These are phyloP conservation scores for Agrostemma githago DNA, from an alignment of 148 eudicot genomes.

Conservation along the genomic window DNA sequence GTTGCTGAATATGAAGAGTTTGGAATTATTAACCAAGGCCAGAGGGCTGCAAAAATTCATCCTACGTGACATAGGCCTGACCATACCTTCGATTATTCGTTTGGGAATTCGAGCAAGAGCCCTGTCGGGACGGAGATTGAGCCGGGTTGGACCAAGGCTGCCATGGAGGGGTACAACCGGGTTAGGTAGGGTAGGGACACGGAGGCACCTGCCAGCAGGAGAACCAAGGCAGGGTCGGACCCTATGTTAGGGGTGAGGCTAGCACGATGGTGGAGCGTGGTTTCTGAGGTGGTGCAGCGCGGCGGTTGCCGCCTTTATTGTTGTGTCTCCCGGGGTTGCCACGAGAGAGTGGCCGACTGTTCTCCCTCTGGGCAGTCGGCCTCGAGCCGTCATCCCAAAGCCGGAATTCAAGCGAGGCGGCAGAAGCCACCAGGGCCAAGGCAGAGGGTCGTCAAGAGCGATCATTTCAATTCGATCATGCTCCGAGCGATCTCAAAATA, in stretches of 20 bases:
- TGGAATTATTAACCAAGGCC: background rate
- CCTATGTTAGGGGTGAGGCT: no score
- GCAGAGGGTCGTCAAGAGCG: background rate
- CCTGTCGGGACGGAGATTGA: background rate
- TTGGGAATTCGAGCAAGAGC: background rate
- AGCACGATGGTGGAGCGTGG: no score
- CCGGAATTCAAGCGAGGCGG: background rate
- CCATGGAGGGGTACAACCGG: no score
- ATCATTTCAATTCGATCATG: background rate
- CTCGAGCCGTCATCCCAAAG: background rate
- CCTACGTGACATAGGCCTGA: background rate
- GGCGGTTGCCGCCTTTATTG: no score
- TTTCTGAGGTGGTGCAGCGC: no score
- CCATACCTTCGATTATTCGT: background rate
- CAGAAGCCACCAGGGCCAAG: background rate
- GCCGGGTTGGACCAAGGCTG: no score
- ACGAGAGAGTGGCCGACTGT: background rate
- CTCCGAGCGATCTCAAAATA: background rate
- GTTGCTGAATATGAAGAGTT: background rate
- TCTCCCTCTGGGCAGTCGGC: background rate
- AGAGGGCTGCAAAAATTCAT: background rate
- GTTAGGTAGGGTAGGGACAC: no score
- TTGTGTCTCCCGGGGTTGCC: no score
- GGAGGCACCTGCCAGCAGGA: no score
- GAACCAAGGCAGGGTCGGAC: no score